phyloP scores from a whole-genome alignment of 1,139 yeast genomes.

The Spathaspora sp. region DNA sequence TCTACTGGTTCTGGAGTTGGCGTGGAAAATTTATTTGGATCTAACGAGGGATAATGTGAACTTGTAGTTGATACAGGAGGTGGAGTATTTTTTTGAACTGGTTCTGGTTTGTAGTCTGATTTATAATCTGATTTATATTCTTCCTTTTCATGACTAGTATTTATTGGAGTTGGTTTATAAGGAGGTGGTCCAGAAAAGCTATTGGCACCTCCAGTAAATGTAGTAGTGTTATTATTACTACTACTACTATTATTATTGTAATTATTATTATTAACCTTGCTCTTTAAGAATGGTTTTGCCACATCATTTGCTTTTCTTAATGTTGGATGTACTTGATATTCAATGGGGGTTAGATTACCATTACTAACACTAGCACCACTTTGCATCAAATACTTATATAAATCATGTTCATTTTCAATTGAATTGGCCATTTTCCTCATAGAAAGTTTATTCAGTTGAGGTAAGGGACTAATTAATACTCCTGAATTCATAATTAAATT shows the following conservation, averaged over 20 bases:
- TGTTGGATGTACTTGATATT: slow-evolving; percentile 75
- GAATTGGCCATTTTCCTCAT: slow-evolving; percentile 76
- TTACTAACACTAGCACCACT: slow-evolving; percentile 35
- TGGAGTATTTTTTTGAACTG: neutral
- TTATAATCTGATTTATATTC: neutral
- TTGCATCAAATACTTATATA: slow-evolving; percentile 65
- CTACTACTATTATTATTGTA: too few relatives aligned
- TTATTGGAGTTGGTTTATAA: slow-evolving; percentile 3
- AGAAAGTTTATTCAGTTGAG: slow-evolving; percentile 50
- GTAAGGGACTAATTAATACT: slow-evolving; percentile 72
- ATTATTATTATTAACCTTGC: slow-evolving; percentile 14
- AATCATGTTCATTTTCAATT: slow-evolving; percentile 79
- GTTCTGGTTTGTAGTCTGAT: neutral
- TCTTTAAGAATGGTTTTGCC: slow-evolving; percentile 42
- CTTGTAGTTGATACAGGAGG: slow-evolving; percentile 2
- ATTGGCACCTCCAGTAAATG: neutral
- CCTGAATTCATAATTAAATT: slow-evolving; percentile 83
- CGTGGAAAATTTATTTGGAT: neutral
- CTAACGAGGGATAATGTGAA: neutral
- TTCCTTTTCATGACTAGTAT: neutral
- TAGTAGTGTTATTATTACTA: too few relatives aligned
- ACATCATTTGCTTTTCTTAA: slow-evolving; percentile 37
- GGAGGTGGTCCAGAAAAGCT: slow-evolving; percentile 1
- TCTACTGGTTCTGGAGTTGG: slow-evolving; percentile 18
- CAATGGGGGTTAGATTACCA: slow-evolving; percentile 50